phyloP scores from a whole-genome alignment of 352 stramenopile genomes.

The Globisporangium echinulatum region DNA sequence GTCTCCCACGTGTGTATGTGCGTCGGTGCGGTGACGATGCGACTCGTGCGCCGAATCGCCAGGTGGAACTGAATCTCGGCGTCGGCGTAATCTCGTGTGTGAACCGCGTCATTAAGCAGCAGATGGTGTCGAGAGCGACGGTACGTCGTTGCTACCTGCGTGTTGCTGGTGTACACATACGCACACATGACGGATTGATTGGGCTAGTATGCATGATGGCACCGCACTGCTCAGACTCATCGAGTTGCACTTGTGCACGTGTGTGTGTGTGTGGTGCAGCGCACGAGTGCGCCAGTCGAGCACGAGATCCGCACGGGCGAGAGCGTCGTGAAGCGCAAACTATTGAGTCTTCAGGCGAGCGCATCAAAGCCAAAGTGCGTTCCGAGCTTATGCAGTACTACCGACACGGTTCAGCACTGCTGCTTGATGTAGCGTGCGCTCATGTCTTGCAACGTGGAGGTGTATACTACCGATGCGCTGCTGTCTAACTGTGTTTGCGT shows the following conservation, averaged over 20 bases:
- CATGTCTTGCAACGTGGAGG: too few relatives aligned
- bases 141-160: slow-evolving; percentile 12
- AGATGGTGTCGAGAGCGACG: slow-evolving; percentile 44
- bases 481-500: background rate
- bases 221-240: too few relatives aligned
- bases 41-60: background rate
- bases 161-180: too few relatives aligned
- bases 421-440: background rate
- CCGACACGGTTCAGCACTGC: background rate
- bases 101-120: slow-evolving; percentile 37
- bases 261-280: slow-evolving; percentile 6
- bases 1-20: too few relatives aligned
- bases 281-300: slow-evolving; percentile 7
- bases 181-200: too few relatives aligned
- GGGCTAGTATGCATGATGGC: too few relatives aligned
- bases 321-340: slow-evolving; percentile 41
- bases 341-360: slow-evolving; percentile 9
- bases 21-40: background rate
- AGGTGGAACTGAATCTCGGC: slow-evolving; percentile 66
- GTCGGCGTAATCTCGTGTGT: slow-evolving; percentile 47
- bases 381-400: background rate
- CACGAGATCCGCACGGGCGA: slow-evolving; percentile 54
- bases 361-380: slow-evolving; percentile 20
- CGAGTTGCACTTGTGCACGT: too few relatives aligned
- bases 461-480: too few relatives aligned